Base-by-base conservation (phyloP, 371 early-diverging fungal species). In the Rhizopus microsporus region DNA sequence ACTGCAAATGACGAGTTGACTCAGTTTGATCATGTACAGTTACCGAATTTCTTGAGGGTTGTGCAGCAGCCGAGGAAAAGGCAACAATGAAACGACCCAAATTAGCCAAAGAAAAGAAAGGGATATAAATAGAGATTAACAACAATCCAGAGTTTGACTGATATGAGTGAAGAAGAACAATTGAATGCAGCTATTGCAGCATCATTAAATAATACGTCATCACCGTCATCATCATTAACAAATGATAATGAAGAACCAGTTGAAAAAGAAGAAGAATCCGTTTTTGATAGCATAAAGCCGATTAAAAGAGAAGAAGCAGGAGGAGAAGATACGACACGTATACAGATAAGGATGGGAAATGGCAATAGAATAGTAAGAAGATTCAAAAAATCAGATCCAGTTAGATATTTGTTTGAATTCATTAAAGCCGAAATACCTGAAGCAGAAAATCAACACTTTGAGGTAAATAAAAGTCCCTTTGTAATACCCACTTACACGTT, bases 121-220 rank as follows among this genome's bases (percentile, higher is more conserved):
- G 5, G 3, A 40, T 60, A 23, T 8, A 38, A 40, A 30, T 53
- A 40, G 12, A 31, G 4, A 1, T 23, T 15, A 15, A 12, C 9
- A 52, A 5, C 12, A 10, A 29, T 42, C 16, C 15, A 74, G 67
- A 64, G 63, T 32, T 51, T 85, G 2, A 73, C 77, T n/a, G 91
- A 90, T 35, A 85, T 95, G 86, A 83, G 88, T 9, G 97, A 96
- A 74, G 97, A 95, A 35, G 96, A 96, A 59, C 93, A 93, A 59
- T 67, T 95, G 30, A 81, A 85, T 32, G 85, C 90, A 12, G 95
- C 95, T 10, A 84, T 95, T 57, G 83, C 80, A 34, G 92, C 91
- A 3, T 88, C 89, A 16, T 72, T 85, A 63, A 75, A 75, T 16
- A 73, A 67, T 10, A 32, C 56, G 13, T n/a, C 61, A 5, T 42